Evolutionary conservation across 2,329 filamentous ascomycete genomes (phyloP), one percentile per base, ranked within the genome.

Genomic region (Bretziella fagacearum): DNA sequence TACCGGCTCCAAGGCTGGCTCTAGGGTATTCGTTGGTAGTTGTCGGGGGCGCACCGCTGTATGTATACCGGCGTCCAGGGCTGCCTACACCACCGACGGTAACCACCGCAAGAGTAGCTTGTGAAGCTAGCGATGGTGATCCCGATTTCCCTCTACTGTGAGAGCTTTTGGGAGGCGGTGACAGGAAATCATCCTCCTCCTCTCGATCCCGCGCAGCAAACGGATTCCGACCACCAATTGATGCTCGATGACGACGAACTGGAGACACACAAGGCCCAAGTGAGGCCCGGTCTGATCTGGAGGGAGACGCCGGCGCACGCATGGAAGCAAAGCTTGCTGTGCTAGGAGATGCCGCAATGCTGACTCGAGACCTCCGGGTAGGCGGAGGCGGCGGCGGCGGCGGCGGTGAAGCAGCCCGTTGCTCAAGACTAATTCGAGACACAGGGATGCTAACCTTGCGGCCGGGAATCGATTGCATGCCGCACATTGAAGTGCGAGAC

Each of bases 391-490:
- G 10, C 17, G n/a, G n/a, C 13, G 11, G 17, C 6, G 23, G n/a
- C 22, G n/a, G n/a, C n/a, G n/a, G n/a, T n/a, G n/a, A n/a, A n/a
- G n/a, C n/a, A n/a, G n/a, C n/a, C n/a, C n/a, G n/a, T n/a, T n/a
- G n/a, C n/a, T n/a, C n/a, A n/a, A n/a, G n/a, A n/a, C n/a, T n/a
- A n/a, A 46, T 11, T 27, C 23, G 56, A 17, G 63, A 61, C 1
- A 63, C 57, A 2, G 66, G 65, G 6, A 61, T 59, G 52, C 57
- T 63, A 50, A 67, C 65, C 36, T 64, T 63, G 20, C 64, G 61
- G 17, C 51, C 56, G n/a, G 42, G 52, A n/a, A 48, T n/a, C n/a
- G n/a, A n/a, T n/a, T n/a, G n/a, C n/a, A n/a, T n/a, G n/a, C n/a
- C n/a, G n/a, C n/a, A n/a, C n/a, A n/a, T n/a, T n/a, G n/a, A n/a